phyloP scores from a whole-genome alignment of 441 rosid genomes.

The Eutrema salsugineum region DNA sequence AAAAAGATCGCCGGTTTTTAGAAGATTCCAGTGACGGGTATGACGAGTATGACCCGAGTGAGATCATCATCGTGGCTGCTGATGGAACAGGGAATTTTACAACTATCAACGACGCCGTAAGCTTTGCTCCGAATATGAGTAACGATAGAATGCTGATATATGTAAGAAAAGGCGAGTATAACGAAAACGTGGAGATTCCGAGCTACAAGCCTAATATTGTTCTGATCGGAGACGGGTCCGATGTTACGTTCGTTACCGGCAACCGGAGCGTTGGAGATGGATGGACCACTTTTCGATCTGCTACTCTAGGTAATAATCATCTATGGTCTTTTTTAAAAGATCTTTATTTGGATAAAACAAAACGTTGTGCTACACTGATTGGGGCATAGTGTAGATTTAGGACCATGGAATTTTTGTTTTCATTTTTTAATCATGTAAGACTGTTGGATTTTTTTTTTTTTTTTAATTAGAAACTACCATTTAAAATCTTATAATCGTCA shows the following conservation, averaged over 20 bases:
- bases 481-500: too few species aligned
- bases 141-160: slow-evolving; percentile 44
- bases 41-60: slow-evolving; percentile 48
- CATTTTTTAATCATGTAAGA: background rate
- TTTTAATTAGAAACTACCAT: too few species aligned
- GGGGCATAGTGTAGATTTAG: background rate
- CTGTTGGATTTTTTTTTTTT: background rate
- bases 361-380: background rate
- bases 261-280: slow-evolving; percentile 64
- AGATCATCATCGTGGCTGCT: slow-evolving; percentile 54
- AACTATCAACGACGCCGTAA: slow-evolving; percentile 59
- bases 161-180: slow-evolving; percentile 58
- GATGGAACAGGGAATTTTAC: slow-evolving; percentile 78
- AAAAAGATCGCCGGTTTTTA: slow-evolving; percentile 52
- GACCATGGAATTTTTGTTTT: background rate
- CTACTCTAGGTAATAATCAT: slow-evolving; percentile 63
- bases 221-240: slow-evolving; percentile 67
- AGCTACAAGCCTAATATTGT: slow-evolving; percentile 59
- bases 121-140: slow-evolving; percentile 65
- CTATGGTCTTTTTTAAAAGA: background rate
- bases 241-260: slow-evolving; percentile 58
- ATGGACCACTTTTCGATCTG: slow-evolving; percentile 93
- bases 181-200: slow-evolving; percentile 67
- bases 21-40: slow-evolving; percentile 35
- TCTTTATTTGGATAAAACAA: background rate